Base-by-base conservation (phyloP, 495 filamentous ascomycete species). In the Podospora pseudopauciseta region DNA sequence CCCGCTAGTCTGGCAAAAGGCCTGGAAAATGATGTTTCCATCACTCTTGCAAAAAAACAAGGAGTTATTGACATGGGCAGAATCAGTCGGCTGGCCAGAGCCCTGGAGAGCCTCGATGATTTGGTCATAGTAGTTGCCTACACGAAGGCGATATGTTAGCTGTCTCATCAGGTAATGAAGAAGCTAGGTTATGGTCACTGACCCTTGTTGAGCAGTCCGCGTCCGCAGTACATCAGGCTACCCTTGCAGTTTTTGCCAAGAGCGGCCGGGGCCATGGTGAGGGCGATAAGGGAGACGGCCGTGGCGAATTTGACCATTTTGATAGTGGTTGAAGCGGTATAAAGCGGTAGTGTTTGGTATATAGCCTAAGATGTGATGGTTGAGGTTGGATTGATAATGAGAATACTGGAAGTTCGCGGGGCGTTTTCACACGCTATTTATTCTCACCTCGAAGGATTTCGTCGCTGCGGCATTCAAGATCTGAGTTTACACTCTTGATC, bases 121-220 rank as follows among this genome's bases (percentile, higher is more conserved):
- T 58, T 58, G 56, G 23, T 58, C 56, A n/a, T 58, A 58, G 56
- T 58, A 58, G 23, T 58, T 58, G 56, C 56, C 56, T 58, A 20
- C 6, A 26, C 5, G 9, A 58, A 58, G 15, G 55, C 19, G 18
- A 20, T 5, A 4, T 20, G 56, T 20, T 20, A 58, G 56, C n/a
- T 5, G 55, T 7, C 5, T 57, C 55, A 5, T 58, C 56, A 20
- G 56, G 23, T 20, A 58, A 58, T 20, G 18, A 20, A 58, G 23
- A 58, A 58, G 18, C n/a, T 5, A n/a, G 7, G 9, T 49, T 49
- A 15, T 18, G 20, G 54, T 58, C 23, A 58, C 56, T 58, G n/a
- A 58, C 56, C 56, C 23, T 58, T 58, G 56, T 58, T 58, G 19
- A 58, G 56, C n/a, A 58, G 56, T 58, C 56, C 56, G 23, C 56